These are phyloP conservation scores for Gracilaria domingensis DNA, from an alignment of 23 red algal species.

Conservation along the genomic window DNA sequence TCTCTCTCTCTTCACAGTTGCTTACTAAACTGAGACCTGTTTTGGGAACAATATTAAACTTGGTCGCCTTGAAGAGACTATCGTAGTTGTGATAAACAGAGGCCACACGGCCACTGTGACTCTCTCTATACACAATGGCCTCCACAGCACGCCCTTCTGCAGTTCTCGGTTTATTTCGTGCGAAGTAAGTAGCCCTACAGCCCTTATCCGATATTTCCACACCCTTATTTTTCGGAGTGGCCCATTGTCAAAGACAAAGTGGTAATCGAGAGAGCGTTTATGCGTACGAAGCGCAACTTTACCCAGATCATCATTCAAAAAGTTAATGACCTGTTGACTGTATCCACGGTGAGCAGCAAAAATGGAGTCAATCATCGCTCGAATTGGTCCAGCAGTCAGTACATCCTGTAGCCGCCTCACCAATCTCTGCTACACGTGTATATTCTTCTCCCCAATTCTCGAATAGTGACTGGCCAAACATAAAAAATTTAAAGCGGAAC, in stretches of 20 bases:
- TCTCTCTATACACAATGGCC: conserved; percentile 20
- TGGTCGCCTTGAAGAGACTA: not conserved
- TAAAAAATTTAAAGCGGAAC: too few relatives aligned
- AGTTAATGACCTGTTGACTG: too few relatives aligned
- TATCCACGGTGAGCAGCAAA: too few relatives aligned
- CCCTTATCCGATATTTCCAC: not conserved
- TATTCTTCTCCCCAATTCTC: too few relatives aligned
- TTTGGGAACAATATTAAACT: conserved; percentile 27
- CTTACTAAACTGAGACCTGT: not conserved
- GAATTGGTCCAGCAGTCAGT: too few relatives aligned
- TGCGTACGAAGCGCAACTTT: too few relatives aligned
- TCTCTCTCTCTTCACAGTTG: not conserved
- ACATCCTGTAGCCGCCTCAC: too few relatives aligned
- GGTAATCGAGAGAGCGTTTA: conserved; percentile 1
- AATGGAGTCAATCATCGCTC: too few relatives aligned
- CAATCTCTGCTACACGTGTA: too few relatives aligned
- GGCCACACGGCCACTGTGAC: not conserved
- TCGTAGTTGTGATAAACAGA: conserved; percentile 27
- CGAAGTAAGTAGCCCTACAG: not conserved
- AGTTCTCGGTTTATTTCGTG: not conserved
- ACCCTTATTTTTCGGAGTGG: not conserved
- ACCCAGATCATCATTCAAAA: too few relatives aligned
- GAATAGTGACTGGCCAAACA: too few relatives aligned
- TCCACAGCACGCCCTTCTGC: not conserved
- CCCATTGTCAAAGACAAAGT: conserved; percentile 33